These are phyloP conservation scores for Hymenoscyphus fructigenus DNA, from an alignment of 2,329 filamentous ascomycete genomes.

Conservation along the genomic window DNA sequence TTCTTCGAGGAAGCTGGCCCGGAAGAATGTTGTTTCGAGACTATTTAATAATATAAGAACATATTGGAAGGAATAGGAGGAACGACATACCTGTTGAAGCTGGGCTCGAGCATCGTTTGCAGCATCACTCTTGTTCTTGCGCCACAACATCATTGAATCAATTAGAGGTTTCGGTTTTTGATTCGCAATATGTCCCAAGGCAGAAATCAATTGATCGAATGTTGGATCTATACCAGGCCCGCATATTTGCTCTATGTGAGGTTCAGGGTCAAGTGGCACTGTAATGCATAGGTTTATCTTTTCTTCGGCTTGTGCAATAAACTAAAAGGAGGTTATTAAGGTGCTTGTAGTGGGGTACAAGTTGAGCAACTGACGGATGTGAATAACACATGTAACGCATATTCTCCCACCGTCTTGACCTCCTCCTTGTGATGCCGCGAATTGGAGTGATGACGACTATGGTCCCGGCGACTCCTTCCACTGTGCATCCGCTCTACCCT, in stretches of 20 bases:
- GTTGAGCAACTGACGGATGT: slow-evolving; percentile 65
- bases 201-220: slow-evolving; percentile 92
- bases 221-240: slow-evolving; percentile 82
- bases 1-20: slow-evolving; percentile 58
- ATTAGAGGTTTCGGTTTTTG: slow-evolving; percentile 94
- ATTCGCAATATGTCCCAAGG: slow-evolving; percentile 89
- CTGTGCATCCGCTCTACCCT: slow-evolving; percentile 63
- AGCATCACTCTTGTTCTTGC: slow-evolving; percentile 91
- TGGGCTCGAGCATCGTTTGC: slow-evolving; percentile 67
- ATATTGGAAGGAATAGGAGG: not conserved
- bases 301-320: slow-evolving; percentile 94
- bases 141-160: slow-evolving; percentile 97
- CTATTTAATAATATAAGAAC: slow-evolving; percentile 17
- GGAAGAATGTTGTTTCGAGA: slow-evolving; percentile 26
- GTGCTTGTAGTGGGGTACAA: slow-evolving; percentile 3
- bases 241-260: slow-evolving; percentile 84
- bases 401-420: slow-evolving; percentile 93
- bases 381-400: slow-evolving; percentile 93
- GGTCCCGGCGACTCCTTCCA: slow-evolving; percentile 69
- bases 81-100: slow-evolving; percentile 48
- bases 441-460: slow-evolving; percentile 64
- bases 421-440: slow-evolving; percentile 66
- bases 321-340: slow-evolving; percentile 51
- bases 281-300: slow-evolving; percentile 89
- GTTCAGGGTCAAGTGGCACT: slow-evolving; percentile 75